These are phyloP conservation scores for Salvia splendens DNA, from an alignment of 257 asterid genomes.

Conservation along the genomic window DNA sequence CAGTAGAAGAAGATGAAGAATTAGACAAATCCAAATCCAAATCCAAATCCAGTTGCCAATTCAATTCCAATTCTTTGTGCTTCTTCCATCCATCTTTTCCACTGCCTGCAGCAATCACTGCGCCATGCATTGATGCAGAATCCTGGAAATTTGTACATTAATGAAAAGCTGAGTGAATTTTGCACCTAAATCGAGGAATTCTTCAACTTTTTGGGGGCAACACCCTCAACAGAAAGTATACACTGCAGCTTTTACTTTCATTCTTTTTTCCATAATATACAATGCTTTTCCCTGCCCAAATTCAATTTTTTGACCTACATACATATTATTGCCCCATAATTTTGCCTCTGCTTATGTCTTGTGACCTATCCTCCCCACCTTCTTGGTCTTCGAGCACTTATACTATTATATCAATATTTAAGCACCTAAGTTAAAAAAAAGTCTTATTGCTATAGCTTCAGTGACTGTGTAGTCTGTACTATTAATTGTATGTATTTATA, in stretches of 20 bases:
- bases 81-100: slow-evolving; percentile 24
- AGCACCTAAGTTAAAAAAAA: too few relatives aligned
- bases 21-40: slow-evolving; percentile 27
- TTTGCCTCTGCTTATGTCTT: slow-evolving; percentile 19
- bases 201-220: slow-evolving; percentile 5
- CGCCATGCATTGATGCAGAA: slow-evolving; percentile 53
- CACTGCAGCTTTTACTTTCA: slow-evolving; percentile 16
- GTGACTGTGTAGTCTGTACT: too few relatives aligned
- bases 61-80: slow-evolving; percentile 6
- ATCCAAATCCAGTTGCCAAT: slow-evolving; percentile 30
- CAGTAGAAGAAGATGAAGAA: too few relatives aligned
- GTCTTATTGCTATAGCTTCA: too few relatives aligned
- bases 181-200: slow-evolving; percentile 51
- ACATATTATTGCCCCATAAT: too few relatives aligned
- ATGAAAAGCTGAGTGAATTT: slow-evolving; percentile 35
- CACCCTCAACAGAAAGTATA: slow-evolving; percentile 41
- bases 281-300: background rate
- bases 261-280: slow-evolving; percentile 50
- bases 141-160: slow-evolving; percentile 42
- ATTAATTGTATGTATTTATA: too few relatives aligned
- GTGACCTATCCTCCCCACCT: too few relatives aligned
- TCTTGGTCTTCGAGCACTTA: too few relatives aligned
- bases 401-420: too few relatives aligned
- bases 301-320: slow-evolving; percentile 35
- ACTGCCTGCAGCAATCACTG: slow-evolving; percentile 41